Evolutionary conservation across 306 rosid species (phyloP), one percentile per base, ranked within the genome.

Genomic region (Lagenaria siceraria): DNA sequence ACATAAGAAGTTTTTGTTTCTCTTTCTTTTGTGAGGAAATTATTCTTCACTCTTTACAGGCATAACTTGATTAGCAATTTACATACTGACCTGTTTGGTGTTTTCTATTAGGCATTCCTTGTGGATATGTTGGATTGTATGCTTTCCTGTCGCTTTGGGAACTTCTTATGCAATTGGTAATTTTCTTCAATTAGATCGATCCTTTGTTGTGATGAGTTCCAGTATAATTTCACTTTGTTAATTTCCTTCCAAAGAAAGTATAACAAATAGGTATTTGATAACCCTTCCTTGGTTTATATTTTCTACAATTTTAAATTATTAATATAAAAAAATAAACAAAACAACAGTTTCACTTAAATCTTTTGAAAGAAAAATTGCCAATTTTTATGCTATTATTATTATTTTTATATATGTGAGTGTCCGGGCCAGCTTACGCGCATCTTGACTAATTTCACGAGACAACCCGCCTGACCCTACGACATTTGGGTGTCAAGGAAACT

Each of bases 151-250:
- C 98, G 97, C 78, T 95, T 95, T 87, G 99, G 97, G 74, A 95
- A 95, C 81, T 95, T 95, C 93, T 88, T 95, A 69, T 90, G 92
- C 84, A 92, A 95, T 80, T 90, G 99, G 99, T 95, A 87, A 36
- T 49, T 85, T 77, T 49, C 74, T 84, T 78, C 61, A 25, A 42
- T 54, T 24, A 71, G 66, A 9, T 61, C 64, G 76, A 74, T 48
- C 73, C 55, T 80, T 82, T 6, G 69, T 31, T 62, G 43, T 62
- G 22, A 8, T 63, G 70, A 17, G 12, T 63, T 15, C 55, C 38
- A 25, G 40, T 46, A 58, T 54, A 66, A 48, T 54, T 27, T 61
- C 15, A 43, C 49, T 43, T 43, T 43, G 49, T 7, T 43, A 43
- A 43, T 43, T 43, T 43, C 24, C 29, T 54, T 54, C 60, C 24